Evolutionary conservation across 1,139 yeast genomes (phyloP).

Genomic region (Candida gigantensis): DNA sequence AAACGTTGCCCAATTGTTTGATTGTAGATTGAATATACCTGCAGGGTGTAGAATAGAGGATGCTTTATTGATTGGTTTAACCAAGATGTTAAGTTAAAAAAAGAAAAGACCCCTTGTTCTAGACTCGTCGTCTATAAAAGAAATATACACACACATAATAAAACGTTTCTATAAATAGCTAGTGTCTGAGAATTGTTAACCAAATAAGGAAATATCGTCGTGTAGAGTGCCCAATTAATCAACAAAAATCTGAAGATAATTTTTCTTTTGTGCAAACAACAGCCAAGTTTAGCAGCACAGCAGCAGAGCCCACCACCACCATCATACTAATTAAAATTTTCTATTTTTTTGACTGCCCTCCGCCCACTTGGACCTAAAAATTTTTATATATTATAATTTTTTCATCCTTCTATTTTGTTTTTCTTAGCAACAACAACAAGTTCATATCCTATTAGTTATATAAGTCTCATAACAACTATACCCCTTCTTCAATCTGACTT

Average conservation of each 20-base stretch:
- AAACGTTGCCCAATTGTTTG: conserved; percentile 64
- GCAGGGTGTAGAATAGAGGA: conserved; percentile 68
- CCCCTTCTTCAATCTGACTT: neutral
- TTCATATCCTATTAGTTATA: neutral
- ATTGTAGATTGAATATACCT: conserved; percentile 58
- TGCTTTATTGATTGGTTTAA: conserved; percentile 61
- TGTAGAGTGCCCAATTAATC: too few relatives aligned
- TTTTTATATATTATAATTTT: neutral
- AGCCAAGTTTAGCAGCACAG: too few relatives aligned
- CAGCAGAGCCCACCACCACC: too few relatives aligned
- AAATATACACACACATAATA: neutral
- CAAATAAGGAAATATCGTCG: too few relatives aligned
- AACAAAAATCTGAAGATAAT: too few relatives aligned
- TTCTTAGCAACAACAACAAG: too few relatives aligned
- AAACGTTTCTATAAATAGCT: too few relatives aligned
- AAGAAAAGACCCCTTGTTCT: neutral
- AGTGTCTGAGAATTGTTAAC: too few relatives aligned
- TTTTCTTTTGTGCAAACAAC: too few relatives aligned
- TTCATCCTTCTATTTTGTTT: neutral
- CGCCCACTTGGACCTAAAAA: too few relatives aligned
- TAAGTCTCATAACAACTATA: neutral
- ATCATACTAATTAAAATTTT: neutral
- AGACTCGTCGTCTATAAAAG: too few relatives aligned
- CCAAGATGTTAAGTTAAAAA: conserved; percentile 30
- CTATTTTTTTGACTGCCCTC: neutral